These are phyloP conservation scores for Henningerozyma blattae DNA, from an alignment of 805 yeast genomes.

Conservation along the genomic window DNA sequence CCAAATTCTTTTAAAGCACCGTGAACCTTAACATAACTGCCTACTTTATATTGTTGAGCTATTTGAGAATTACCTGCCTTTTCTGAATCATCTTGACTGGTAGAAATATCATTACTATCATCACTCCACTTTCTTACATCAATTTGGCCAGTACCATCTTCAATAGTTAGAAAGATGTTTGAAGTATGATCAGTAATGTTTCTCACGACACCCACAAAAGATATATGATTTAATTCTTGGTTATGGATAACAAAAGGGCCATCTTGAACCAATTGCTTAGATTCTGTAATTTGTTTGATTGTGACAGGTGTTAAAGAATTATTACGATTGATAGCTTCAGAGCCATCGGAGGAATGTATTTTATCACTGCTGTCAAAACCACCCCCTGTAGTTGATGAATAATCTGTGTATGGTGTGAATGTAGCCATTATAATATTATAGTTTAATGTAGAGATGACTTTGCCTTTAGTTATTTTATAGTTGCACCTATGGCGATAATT, in stretches of 20 bases:
- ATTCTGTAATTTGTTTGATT: conserved; percentile 55
- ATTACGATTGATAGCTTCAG: conserved; percentile 7
- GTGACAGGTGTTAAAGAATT: conserved; percentile 53
- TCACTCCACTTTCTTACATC: conserved; percentile 57
- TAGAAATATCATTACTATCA: conserved; percentile 24
- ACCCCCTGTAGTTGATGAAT: conserved; percentile 22
- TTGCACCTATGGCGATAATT: too few species aligned
- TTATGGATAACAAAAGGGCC: conserved; percentile 51
- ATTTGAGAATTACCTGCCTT: conserved; percentile 18
- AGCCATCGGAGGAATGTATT: conserved; percentile 13
- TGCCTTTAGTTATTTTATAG: too few species aligned
- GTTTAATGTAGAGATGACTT: too few species aligned
- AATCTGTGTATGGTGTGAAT: conserved; percentile 24
- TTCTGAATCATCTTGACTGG: conserved; percentile 20
- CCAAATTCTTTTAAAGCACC: conserved; percentile 49
- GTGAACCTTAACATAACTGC: conserved; percentile 49
- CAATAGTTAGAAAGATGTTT: conserved; percentile 46
- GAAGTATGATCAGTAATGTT: conserved; percentile 47
- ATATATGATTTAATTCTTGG: conserved; percentile 49
- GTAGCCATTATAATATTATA: too few species aligned
- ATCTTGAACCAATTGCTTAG: conserved; percentile 50
- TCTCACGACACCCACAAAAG: conserved; percentile 61
- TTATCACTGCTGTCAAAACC: conserved; percentile 21
- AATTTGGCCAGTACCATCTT: conserved; percentile 65
- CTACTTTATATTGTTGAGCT: conserved; percentile 29